Evolutionary conservation across 2,329 filamentous ascomycete species (phyloP), one percentile per base, ranked within the genome.

Genomic region (Samsoniella hepiali): DNA sequence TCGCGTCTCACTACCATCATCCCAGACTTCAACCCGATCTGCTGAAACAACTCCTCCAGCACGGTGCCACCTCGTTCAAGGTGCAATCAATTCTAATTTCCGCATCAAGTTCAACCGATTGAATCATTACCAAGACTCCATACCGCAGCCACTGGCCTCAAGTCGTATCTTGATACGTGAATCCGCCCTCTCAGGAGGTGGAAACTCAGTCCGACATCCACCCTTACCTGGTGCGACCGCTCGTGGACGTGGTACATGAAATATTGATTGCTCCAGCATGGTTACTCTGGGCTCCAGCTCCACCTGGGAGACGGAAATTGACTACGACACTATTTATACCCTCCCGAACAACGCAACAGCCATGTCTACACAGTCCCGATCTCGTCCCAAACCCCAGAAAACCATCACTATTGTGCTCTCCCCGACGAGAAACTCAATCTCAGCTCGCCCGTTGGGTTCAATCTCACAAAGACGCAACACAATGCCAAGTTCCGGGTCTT

Each of bases 401-500:
- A 62, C 51, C 15, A 56, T 56, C 13, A 56, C 51, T 11, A 9
- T 62, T 6, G 44, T 62, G 13, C n/a, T 63, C 5, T 63, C 55
- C 38, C 61, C 54, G 11, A 47, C 47, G n/a, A 63, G 22, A 38
- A 22, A 34, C 3, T 17, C 45, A 13, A 15, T 15, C 36, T 27
- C 27, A 38, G 34, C 13, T 32, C 36, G 3, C 3, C 4, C 8
- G 6, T 13, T 15, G 6, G 22, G 3, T 53, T 29, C 36, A 31
- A 44, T 27, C 27, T 32, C 49, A 22, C 55, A 55, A 6, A 53
- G 49, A 34, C 55, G 62, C 11, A 58, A 54, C 55, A 63, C 62
- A 38, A 63, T 59, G 62, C 62, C 55, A 7, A 54, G 29, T 40
- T 63, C 62, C 17, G 36, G n/a, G 9, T 54, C 54, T 3, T 63